These are phyloP conservation scores for Leccinum variicolor DNA, from an alignment of 768 basidiomycete genomes.

Conservation along the genomic window DNA sequence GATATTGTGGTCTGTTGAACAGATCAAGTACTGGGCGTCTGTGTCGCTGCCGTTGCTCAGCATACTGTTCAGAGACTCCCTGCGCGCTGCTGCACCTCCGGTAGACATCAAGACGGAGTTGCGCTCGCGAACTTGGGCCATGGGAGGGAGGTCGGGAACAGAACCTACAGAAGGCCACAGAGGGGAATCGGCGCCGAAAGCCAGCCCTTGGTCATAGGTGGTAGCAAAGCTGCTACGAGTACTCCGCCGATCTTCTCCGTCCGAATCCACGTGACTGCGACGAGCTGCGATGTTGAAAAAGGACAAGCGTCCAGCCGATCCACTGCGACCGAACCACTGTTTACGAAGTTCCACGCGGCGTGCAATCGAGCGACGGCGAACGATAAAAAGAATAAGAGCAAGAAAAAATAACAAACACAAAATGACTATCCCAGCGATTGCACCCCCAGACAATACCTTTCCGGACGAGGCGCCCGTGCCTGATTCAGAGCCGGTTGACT, in stretches of 20 bases:
- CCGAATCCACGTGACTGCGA: constrained; percentile 11
- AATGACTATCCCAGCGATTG: constrained; percentile 45
- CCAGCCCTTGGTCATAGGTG: constrained; percentile 45
- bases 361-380: constrained; percentile 44
- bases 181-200: constrained; percentile 22
- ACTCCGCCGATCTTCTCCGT: constrained; percentile 27
- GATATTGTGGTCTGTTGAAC: constrained; percentile 21
- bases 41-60: constrained; percentile 35
- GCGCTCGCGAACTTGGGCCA: constrained; percentile 50
- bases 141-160: constrained; percentile 46
- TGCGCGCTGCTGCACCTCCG: constrained; percentile 24
- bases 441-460: constrained; percentile 37
- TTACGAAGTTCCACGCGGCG: constrained; percentile 42
- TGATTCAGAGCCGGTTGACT: constrained; percentile 10
- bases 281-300: constrained; percentile 10
- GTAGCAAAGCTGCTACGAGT: constrained; percentile 65
- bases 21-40: constrained; percentile 39
- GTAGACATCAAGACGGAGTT: constrained; percentile 22
- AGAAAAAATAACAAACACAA: constrained; percentile 32
- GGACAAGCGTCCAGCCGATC: background rate
- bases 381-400: constrained; percentile 36
- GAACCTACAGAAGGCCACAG: constrained; percentile 3
- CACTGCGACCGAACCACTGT: constrained; percentile 36
- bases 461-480: constrained; percentile 12
- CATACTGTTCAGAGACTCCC: constrained; percentile 40